phyloP scores from a whole-genome alignment of 345 rosid genomes.

The Rubroshorea leprosula region DNA sequence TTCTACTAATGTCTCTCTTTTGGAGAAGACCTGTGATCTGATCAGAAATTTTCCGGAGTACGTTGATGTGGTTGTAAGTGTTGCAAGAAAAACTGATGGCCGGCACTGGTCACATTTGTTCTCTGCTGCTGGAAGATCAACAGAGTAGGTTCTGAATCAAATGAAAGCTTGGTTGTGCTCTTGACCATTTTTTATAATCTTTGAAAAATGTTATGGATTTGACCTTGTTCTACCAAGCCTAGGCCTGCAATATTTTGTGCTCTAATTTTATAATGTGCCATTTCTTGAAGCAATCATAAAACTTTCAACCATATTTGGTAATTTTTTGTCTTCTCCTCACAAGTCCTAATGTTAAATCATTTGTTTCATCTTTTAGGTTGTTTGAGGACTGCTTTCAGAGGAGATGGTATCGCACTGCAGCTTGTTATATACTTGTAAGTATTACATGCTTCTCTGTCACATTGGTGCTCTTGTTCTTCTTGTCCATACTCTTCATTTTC shows the following conservation, averaged over 20 bases:
- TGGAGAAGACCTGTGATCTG: constrained; percentile 88
- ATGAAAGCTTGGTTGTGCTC: neutral
- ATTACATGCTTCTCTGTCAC: constrained; percentile 14
- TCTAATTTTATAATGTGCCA: neutral
- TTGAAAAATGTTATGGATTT: constrained; percentile 1
- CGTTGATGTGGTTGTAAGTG: constrained; percentile 94
- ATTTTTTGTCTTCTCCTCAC: neutral
- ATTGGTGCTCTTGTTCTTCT: neutral
- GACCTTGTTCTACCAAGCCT: neutral
- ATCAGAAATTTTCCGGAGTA: constrained; percentile 83
- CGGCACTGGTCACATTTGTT: constrained; percentile 98
- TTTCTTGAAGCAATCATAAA: neutral
- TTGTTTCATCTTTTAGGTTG: constrained; percentile 44
- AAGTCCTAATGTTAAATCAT: neutral
- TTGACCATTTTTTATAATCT: neutral
- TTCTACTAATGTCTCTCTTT: constrained; percentile 41
- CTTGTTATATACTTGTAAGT: constrained; percentile 96
- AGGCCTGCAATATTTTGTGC: neutral
- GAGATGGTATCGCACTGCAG: constrained; percentile 99
- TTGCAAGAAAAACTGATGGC: constrained; percentile 97
- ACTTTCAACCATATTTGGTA: neutral
- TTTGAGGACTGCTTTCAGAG: constrained; percentile 97
- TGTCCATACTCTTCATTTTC: neutral
- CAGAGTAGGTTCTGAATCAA: constrained; percentile 51
- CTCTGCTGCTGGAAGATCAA: constrained; percentile 95